Percentiles rank a stretch among this genome's conserved stretches.
Conservation (phyloP, 495 filamentous ascomycete species). For the Jackrogersella minutella region DNA sequence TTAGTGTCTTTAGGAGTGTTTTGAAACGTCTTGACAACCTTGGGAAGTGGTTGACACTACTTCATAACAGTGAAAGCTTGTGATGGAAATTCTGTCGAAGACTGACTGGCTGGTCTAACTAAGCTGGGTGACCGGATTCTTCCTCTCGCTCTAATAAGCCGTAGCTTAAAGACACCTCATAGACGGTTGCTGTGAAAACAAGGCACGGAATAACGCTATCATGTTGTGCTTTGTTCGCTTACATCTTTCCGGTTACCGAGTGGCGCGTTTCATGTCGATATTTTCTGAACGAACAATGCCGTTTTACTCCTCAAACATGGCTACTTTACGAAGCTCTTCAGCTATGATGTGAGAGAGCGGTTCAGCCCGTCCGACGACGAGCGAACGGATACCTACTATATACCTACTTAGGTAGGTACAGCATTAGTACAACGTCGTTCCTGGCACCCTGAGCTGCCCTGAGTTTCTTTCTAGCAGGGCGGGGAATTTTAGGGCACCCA, state of each 20-base stretch:
- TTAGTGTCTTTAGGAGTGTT: constrained; percentile 23
- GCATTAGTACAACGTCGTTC: not conserved
- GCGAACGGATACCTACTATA: not conserved
- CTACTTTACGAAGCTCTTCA: not conserved
- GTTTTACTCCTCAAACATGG: not conserved
- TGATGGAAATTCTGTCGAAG: too few relatives aligned
- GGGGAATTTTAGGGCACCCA: constrained; percentile 16
- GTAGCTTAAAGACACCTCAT: constrained; percentile 15
- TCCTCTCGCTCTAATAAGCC: constrained; percentile 21
- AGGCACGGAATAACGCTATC: constrained; percentile 3
- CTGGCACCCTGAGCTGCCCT: too few relatives aligned
- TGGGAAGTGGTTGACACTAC: constrained; percentile 3
- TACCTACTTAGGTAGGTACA: not conserved
- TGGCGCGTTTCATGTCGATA: not conserved
- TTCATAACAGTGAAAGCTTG: constrained; percentile 2
- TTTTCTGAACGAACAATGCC: not conserved
- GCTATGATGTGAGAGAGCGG: constrained; percentile 5
- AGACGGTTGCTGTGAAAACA: constrained; percentile 11
- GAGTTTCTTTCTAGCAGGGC: constrained; percentile 6
- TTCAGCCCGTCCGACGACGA: constrained; percentile 3
- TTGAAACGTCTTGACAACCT: too few relatives aligned
- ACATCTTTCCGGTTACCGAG: not conserved
- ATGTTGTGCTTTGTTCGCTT: not conserved
- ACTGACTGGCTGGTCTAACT: too few relatives aligned
- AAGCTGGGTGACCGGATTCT: too few relatives aligned